Evolutionary conservation across 805 yeast genomes (phyloP).

Genomic region (Saccharomycopsis capsularis): DNA sequence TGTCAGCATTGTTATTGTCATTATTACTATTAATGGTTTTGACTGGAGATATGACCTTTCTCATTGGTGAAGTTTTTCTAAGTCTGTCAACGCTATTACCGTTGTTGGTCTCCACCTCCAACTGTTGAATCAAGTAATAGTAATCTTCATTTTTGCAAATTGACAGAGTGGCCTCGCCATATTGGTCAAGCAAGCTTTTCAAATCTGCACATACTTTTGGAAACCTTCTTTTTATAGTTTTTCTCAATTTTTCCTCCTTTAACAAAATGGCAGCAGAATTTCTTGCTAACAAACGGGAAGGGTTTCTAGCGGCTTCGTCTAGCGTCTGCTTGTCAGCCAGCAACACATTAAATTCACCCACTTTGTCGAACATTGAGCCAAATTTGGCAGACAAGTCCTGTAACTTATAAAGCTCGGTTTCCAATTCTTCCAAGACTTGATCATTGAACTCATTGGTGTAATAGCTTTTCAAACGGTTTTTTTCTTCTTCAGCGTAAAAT

Average conservation of each 20-base stretch:
- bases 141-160: constrained; percentile 7
- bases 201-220: constrained; percentile 57
- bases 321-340: constrained; percentile 55
- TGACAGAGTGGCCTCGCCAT: constrained; percentile 32
- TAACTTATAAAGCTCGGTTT: constrained; percentile 49
- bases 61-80: constrained; percentile 7
- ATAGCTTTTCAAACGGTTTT: constrained; percentile 40
- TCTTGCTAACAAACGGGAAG: constrained; percentile 68
- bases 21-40: neutral
- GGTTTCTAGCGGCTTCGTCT: constrained; percentile 66
- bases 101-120: neutral
- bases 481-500: constrained; percentile 49
- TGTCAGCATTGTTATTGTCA: too few relatives aligned
- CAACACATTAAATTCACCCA: constrained; percentile 48
- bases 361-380: constrained; percentile 49
- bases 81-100: neutral
- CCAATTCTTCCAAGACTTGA: constrained; percentile 53
- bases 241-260: constrained; percentile 73
- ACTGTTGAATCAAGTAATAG: neutral
- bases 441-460: constrained; percentile 48
- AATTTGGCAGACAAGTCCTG: constrained; percentile 43
- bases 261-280: constrained; percentile 72
- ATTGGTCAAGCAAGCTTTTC: constrained; percentile 39
- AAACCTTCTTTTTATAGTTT: constrained; percentile 54
- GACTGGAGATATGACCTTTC: too few relatives aligned